Conservation (phyloP, 139 green algal species). For the Spirogloea muscicola region DNA sequence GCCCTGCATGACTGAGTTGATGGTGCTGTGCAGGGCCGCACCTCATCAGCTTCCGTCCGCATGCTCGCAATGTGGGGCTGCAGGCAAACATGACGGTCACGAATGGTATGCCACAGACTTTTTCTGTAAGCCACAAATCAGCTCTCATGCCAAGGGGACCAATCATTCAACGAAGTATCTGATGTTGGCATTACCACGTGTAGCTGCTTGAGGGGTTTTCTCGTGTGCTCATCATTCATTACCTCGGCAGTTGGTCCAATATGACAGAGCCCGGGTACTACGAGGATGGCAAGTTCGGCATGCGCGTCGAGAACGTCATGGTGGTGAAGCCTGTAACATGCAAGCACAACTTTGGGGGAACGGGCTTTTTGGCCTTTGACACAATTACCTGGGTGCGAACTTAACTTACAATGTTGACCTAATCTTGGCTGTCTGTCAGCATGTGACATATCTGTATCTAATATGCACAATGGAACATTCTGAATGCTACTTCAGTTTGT, state of each 20-base stretch:
- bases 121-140: no score
- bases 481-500: no score
- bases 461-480: no score
- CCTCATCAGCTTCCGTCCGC: conserved; percentile 45
- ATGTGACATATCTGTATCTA: no score
- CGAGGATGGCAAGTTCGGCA: conserved; percentile 90
- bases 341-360: conserved; percentile 68
- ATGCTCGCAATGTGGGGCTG: conserved; percentile 24
- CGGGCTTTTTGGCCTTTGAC: conserved; percentile 76
- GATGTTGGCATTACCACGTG: no score
- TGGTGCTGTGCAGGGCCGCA: conserved; percentile 48
- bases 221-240: no score
- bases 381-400: conserved; percentile 73
- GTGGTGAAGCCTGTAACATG: conserved; percentile 63
- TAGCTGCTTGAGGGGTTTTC: no score
- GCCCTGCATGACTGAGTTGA: no score
- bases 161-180: conserved; percentile 89
- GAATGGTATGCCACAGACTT: conserved; percentile 38
- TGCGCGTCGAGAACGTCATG: conserved; percentile 94
- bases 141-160: no score
- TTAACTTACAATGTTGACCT: no score
- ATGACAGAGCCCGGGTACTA: conserved; percentile 86
- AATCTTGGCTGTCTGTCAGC: no score
- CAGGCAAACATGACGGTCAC: conserved; percentile 54
- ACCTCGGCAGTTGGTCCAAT: no score